Evolutionary conservation across 2,329 filamentous ascomycete species (phyloP).

Genomic region (Purpureocillium takamizusanense): DNA sequence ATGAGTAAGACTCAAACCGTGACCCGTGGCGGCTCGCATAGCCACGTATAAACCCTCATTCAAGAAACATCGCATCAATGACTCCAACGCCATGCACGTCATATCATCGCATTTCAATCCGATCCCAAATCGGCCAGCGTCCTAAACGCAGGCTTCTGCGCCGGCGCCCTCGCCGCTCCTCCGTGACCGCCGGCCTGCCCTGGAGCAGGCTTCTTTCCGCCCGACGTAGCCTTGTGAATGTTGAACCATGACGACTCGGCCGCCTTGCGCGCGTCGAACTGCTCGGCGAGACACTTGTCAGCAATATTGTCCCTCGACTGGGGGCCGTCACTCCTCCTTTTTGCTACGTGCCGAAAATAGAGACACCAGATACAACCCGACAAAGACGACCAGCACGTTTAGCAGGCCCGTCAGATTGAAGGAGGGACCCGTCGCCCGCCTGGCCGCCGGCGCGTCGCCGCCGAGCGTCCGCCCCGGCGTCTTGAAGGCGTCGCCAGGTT

Average conservation of each 20-base stretch:
- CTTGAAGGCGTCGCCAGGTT: slow-evolving; percentile 39
- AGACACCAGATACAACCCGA: slow-evolving; percentile 53
- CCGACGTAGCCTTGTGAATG: slow-evolving; percentile 28
- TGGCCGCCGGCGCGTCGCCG: slow-evolving; percentile 17
- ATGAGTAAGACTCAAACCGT: no score
- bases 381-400: slow-evolving; percentile 41
- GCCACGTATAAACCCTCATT: no score
- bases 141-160: slow-evolving; percentile 32
- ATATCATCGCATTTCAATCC: not conserved
- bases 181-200: slow-evolving; percentile 1
- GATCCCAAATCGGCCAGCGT: slow-evolving; percentile 44
- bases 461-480: slow-evolving; percentile 51
- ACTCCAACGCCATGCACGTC: not conserved
- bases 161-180: slow-evolving; percentile 13
- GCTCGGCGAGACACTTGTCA: slow-evolving; percentile 25
- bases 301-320: slow-evolving; percentile 3
- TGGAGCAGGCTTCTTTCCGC: slow-evolving; percentile 3
- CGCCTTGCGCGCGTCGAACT: slow-evolving; percentile 49
- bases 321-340: slow-evolving; percentile 3
- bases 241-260: slow-evolving; percentile 54
- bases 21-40: no score
- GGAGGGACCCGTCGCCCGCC: slow-evolving; percentile 13
- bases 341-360: slow-evolving; percentile 45
- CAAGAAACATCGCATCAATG: no score
- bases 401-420: slow-evolving; percentile 34